Evolutionary conservation across 495 filamentous ascomycete species (phyloP), one percentile per base, ranked within the genome.

Genomic region (Aspergillus campestris): DNA sequence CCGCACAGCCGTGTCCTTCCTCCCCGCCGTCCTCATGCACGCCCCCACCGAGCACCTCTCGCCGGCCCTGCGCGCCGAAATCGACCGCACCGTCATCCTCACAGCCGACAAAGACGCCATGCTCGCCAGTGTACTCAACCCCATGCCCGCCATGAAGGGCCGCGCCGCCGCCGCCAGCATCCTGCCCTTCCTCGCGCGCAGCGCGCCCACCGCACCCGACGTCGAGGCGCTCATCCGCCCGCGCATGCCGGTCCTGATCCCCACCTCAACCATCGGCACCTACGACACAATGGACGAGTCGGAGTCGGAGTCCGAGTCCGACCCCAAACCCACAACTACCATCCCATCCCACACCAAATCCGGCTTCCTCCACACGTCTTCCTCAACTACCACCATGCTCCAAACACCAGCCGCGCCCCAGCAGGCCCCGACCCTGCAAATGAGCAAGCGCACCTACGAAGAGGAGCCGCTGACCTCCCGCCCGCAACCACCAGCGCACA

Each of bases 41-140:
- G 54, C 88, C 1, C 78, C 84, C 0, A 71, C 81, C 11, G 65
- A 78, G 32, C 65, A 77, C 53, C 57, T 94, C 15, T 70, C 80
- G 10, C 70, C 77, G 3, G 75, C 82, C 5, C 38, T 85, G 8
- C 80, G 89, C 38, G 71, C 79, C 10, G 74, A 83, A 36, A 78
- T 94, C 50, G 86, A 95, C 57, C 81, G 81, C 35, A 86, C 86
- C 1, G 82, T 87, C 32, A 83, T 94, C 42, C 59, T 94, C 31
- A 74, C 68, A 13, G 65, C 72, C 33, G 72, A 81, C 51, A 82
- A 79, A 62, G 58, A 75, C 24, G 80, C 82, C 8, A 83, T 94
- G 75, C 56, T 89, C 9, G 83, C 88, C 28, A 89, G 86, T 60
- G 79, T 88, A 9, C 64, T 94, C 41, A 84, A 91, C 61, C 86